Evolutionary conservation across 306 rosid species (phyloP).

Genomic region (Glycine tomentella): DNA sequence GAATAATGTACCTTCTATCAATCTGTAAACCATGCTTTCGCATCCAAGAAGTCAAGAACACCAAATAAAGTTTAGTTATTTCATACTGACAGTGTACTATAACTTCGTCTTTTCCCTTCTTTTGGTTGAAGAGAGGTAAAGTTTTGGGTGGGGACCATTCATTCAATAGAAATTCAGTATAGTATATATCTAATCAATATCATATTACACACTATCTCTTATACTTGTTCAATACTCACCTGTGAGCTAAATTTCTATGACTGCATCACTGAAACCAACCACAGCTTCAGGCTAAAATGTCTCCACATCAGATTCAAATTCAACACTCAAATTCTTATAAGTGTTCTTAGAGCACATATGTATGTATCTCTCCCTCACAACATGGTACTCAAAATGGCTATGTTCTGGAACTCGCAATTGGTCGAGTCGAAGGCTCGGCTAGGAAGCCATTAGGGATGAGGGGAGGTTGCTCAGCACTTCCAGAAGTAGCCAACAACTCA

Average conservation of each 20-base stretch:
- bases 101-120: not conserved
- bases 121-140: not conserved
- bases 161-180: constrained; percentile 11
- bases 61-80: too few species aligned
- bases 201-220: not conserved
- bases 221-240: constrained; percentile 10
- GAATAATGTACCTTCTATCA: too few species aligned
- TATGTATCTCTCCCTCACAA: too few species aligned
- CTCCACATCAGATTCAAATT: constrained; percentile 15
- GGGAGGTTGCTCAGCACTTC: constrained; percentile 41
- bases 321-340: constrained; percentile 10
- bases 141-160: not conserved
- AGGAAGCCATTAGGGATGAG: constrained; percentile 41
- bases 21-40: too few species aligned
- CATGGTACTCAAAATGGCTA: not conserved
- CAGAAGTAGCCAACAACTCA: constrained; percentile 38
- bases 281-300: constrained; percentile 34
- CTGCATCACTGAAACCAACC: constrained; percentile 18
- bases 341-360: constrained; percentile 6
- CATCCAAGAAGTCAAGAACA: too few species aligned
- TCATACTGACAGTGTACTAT: not conserved
- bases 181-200: constrained; percentile 2
- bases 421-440: constrained; percentile 46
- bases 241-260: constrained; percentile 21
- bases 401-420: constrained; percentile 40